Evolutionary conservation across 495 filamentous ascomycete genomes (phyloP).

Genomic region (Pseudomonodictys pantanalensis): DNA sequence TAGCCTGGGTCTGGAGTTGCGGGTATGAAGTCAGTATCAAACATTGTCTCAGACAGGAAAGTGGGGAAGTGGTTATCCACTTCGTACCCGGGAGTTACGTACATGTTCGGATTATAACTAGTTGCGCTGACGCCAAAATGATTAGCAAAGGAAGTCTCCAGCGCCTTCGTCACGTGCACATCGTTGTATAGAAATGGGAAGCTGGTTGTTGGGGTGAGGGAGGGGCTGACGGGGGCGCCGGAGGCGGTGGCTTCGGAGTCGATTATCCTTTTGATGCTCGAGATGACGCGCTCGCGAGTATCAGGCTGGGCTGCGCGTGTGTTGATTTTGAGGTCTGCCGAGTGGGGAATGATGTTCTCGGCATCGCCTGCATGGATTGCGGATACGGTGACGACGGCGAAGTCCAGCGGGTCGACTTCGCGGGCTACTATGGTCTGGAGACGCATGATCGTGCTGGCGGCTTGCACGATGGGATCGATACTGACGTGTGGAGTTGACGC

Average conservation of each 20-base stretch:
- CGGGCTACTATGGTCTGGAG: conserved; percentile 57
- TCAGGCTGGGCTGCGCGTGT: conserved; percentile 46
- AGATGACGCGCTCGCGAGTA: conserved; percentile 46
- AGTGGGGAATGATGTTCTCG: conserved; percentile 55
- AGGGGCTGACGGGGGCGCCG: conserved; percentile 43
- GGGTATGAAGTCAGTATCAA: too few species aligned
- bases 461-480: conserved; percentile 59
- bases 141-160: conserved; percentile 45
- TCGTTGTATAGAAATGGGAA: conserved; percentile 57
- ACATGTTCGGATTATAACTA: conserved; percentile 27
- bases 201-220: conserved; percentile 39
- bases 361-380: conserved; percentile 52
- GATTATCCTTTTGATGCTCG: conserved; percentile 52
- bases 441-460: conserved; percentile 50
- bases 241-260: conserved; percentile 53
- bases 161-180: conserved; percentile 39
- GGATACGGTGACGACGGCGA: conserved; percentile 55
- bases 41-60: too few species aligned
- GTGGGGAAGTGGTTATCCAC: too few species aligned
- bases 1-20: too few species aligned
- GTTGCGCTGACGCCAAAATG: conserved; percentile 45
- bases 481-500: conserved; percentile 47
- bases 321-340: conserved; percentile 50
- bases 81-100: too few species aligned
- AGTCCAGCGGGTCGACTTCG: conserved; percentile 51